Conservation (phyloP, 2,329 filamentous ascomycete genomes). For the Hirsutella rhossiliensis region DNA sequence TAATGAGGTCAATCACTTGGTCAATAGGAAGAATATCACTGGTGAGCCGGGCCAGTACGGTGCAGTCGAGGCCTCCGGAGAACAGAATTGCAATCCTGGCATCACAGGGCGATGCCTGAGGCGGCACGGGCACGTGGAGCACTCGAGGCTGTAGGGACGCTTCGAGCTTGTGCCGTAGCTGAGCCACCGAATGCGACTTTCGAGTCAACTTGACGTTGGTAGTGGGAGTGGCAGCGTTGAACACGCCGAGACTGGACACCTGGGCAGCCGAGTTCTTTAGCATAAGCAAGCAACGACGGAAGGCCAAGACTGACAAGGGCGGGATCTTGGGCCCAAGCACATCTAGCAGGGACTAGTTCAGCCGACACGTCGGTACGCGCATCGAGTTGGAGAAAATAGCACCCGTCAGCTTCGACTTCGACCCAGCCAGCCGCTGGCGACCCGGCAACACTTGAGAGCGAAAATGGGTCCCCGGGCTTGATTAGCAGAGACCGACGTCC, state of each 20-base stretch:
- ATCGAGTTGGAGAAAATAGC: conserved; percentile 55
- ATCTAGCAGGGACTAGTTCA: conserved; percentile 9
- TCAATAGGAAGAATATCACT: conserved; percentile 61
- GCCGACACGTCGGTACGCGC: neutral
- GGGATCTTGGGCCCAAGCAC: conserved; percentile 20
- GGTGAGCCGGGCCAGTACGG: conserved; percentile 66
- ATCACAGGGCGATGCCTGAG: conserved; percentile 20
- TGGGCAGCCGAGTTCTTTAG: conserved; percentile 11
- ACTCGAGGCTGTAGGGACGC: conserved; percentile 54
- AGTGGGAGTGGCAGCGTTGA: conserved; percentile 34
- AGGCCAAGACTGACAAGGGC: conserved; percentile 31
- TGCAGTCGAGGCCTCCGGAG: conserved; percentile 90
- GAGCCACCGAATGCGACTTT: conserved; percentile 35
- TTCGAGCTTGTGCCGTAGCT: conserved; percentile 41
- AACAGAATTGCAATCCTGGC: conserved; percentile 69
- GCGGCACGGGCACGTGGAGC: conserved; percentile 50
- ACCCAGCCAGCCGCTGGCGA: conserved; percentile 42
- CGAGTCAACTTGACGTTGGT: conserved; percentile 10
- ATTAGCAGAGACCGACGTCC: conserved; percentile 73
- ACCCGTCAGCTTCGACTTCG: conserved; percentile 76
- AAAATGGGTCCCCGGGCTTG: conserved; percentile 35
- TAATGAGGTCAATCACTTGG: conserved; percentile 75
- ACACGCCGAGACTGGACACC: conserved; percentile 41
- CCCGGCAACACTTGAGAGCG: conserved; percentile 61
- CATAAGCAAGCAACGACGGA: neutral